Conservation (phyloP, 768 basidiomycete genomes). For the Cystofilobasidium capitatum region DNA sequence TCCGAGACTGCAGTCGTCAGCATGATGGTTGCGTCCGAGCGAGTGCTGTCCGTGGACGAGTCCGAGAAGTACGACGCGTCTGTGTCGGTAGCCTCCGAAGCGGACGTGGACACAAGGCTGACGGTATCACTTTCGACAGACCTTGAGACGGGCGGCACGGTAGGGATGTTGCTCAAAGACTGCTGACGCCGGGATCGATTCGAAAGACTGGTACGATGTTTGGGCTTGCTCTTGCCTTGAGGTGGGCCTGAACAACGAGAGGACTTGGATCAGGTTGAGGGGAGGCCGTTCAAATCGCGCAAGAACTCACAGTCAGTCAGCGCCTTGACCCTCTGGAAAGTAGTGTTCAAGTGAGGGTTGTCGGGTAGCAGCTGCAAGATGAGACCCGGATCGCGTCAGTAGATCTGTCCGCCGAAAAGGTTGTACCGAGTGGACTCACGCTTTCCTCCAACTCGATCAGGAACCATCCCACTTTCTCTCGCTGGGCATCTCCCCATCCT, state of each 20-base stretch:
- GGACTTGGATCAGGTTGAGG: background rate
- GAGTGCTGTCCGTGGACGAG: background rate
- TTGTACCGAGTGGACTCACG: background rate
- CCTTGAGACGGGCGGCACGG: background rate
- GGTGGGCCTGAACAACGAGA: background rate
- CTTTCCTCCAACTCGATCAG: slow-evolving; percentile 9
- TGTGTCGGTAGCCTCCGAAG: background rate
- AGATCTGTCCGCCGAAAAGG: background rate
- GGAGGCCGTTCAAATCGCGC: no score
- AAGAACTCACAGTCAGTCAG: slow-evolving; percentile 14
- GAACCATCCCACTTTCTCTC: slow-evolving; percentile 20
- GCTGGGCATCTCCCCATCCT: slow-evolving; percentile 16
- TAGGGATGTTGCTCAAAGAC: background rate
- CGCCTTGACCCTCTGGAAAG: slow-evolving; percentile 10
- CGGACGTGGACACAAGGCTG: background rate
- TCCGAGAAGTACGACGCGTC: background rate
- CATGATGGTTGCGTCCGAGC: background rate
- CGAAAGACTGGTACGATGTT: background rate
- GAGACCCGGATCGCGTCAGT: background rate
- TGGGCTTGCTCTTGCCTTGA: background rate
- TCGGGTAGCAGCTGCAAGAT: slow-evolving; percentile 11
- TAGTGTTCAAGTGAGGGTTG: slow-evolving; percentile 14
- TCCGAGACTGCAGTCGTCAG: background rate
- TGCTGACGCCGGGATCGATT: background rate
- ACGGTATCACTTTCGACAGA: background rate